Base-by-base conservation (phyloP, 257 asterid species). In the Sherardia arvensis region DNA sequence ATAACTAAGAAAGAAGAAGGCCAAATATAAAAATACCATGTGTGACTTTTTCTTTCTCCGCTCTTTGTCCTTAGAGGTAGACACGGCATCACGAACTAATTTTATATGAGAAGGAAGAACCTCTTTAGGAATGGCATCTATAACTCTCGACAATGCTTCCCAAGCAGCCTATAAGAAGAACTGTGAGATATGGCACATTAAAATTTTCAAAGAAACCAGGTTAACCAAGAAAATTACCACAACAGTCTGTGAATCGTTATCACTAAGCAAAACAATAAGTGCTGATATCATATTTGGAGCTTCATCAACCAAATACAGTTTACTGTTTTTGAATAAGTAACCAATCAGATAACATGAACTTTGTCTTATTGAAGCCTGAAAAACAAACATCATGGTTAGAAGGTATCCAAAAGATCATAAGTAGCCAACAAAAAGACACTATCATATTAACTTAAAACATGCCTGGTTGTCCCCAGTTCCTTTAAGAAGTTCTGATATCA, bases 31-130 rank as follows among this genome's bases (percentile, higher is more conserved):
- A 29, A 28, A 15, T 56, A 22, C 34, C 18, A 61, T 49, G 51
- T 71, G 60, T 67, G 83, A 96, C 78, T 80, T 90, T 75, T 80
- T 93, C 87, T 80, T 93, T 79, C 99, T 79, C 38, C 99, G 97
- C 75, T 90, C 97, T 80, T 81, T 93, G 68, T 93, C 97, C 77
- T 94, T 77, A 59, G 99, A 82, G 40, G 99, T 87, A 61, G 99
- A 93, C 66, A 93, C 87, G n/a, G 97, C 97, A 81, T 90, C 99
- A 32, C 99, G 97, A 28, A 90, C 99, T 69, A 93, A 80, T 77
- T 93, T 90, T 80, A 93, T 81, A 72, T 90, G 80, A 34, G 97
- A 85, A 68, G 99, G 94, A 66, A 85, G 95, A 74, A 80, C 83
- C 79, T 93, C 99, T 78, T 90, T 90, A 53, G 97, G 97, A 72